Evolutionary conservation across 805 yeast genomes (phyloP), one percentile per base, ranked within the genome.

Genomic region (Deakozyma indianensis): DNA sequence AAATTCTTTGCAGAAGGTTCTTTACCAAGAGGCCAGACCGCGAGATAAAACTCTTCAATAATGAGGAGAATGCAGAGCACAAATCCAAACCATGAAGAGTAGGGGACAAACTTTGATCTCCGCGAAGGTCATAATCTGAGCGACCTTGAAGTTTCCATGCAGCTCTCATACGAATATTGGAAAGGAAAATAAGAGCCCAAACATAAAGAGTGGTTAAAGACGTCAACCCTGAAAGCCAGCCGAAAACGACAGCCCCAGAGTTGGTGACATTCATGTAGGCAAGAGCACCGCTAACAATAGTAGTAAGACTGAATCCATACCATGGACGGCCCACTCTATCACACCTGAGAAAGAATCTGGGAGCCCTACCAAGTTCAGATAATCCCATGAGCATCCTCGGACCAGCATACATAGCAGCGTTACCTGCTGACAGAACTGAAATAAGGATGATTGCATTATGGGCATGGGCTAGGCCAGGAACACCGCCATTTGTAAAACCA

Each of bases 351-450:
- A 83, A 77, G 56, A 81, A 56, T 51, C 64, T 68, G 51, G 92
- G 92, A 11, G 90, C 86, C 57, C 76, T 77, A 4, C 85, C 83
- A 53, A 80, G 80, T 44, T 75, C 72, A 1, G 92, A 74, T 51
- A 84, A 65, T 28, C 83, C 82, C 57, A 80, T 83, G 18, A 80
- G 64, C 9, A 82, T 76, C 70, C 94, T 73, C 21, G 92, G 76
- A 24, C 83, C 83, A 59, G 79, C 77, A 63, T 81, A 82, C 56
- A 83, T 67, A 62, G 79, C 87, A 1, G 87, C 80, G 65, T 83
- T 84, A 9, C 83, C 79, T 41, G 94, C 90, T 7, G 87, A 79
- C 58, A 82, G 73, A 47, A 83, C 84, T 53, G 81, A 80, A 23
- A 81, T 61, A 56, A 84, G 61, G 51, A 84, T 79, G 61, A 82